phyloP scores from a whole-genome alignment of 225 moss, liverwort and hornwort genomes.

The Pseudisothecium myosuroides region DNA sequence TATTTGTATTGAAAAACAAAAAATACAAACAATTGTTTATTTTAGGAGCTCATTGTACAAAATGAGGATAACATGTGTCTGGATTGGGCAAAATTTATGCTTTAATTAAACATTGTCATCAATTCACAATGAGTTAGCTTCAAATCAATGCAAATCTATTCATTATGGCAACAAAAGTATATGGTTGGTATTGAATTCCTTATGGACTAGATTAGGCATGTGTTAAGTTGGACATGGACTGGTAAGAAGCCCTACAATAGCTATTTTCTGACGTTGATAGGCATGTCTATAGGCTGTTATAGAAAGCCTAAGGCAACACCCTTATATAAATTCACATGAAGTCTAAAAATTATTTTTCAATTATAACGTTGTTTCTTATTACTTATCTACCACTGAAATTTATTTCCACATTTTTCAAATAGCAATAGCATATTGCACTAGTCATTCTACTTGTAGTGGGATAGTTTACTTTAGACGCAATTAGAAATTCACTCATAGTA shows the following conservation, averaged over 20 bases:
- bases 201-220: neutral
- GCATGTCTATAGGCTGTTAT: neutral
- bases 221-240: no score
- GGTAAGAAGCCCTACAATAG: neutral
- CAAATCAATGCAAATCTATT: neutral
- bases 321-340: neutral
- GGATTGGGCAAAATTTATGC: accelerated
- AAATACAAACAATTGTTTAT: neutral
- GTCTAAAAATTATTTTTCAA: neutral
- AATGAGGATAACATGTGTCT: neutral
- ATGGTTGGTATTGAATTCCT: neutral
- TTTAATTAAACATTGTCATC: neutral
- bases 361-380: neutral
- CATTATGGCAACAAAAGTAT: neutral
- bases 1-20: neutral
- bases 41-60: neutral
- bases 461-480: neutral
- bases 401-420: neutral
- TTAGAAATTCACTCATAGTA: no score
- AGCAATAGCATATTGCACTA: neutral
- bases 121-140: neutral
- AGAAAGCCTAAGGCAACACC: neutral
- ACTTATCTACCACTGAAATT: neutral
- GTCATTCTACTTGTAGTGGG: no score
- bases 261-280: neutral